These are phyloP conservation scores for Leucocoprinus leucothites DNA, from an alignment of 768 basidiomycete genomes.

Conservation along the genomic window DNA sequence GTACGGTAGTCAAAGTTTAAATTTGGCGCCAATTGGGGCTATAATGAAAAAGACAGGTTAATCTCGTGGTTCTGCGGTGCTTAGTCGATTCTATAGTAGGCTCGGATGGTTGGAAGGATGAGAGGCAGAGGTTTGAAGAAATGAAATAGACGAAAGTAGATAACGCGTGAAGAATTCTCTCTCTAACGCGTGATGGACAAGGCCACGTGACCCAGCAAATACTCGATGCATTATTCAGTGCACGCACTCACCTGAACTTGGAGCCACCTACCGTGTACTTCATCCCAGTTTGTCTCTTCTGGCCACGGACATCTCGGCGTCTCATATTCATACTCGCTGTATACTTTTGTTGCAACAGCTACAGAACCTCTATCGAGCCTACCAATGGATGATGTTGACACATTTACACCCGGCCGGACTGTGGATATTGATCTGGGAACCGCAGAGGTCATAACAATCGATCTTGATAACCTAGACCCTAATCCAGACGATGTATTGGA, in stretches of 20 bases:
- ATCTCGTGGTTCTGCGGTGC: no score
- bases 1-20: no score
- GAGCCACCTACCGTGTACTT: no score
- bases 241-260: no score
- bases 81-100: no score
- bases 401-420: slow-evolving; percentile 38
- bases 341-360: neutral
- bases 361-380: neutral
- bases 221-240: no score
- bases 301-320: no score
- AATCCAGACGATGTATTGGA: slow-evolving; percentile 74
- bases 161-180: neutral
- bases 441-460: slow-evolving; percentile 86
- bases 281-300: no score
- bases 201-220: slow-evolving; percentile 2
- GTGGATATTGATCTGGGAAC: slow-evolving; percentile 79
- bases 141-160: neutral
- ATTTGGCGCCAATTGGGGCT: no score
- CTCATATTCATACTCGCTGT: neutral
- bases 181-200: neutral
- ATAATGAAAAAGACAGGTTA: no score
- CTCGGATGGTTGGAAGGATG: no score
- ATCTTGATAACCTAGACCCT: slow-evolving; percentile 83
- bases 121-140: no score
- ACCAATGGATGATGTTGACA: slow-evolving; percentile 31